These are phyloP conservation scores for Trichomonas vaginalis DNA, from an alignment of 208 protist genomes.

Conservation along the genomic window DNA sequence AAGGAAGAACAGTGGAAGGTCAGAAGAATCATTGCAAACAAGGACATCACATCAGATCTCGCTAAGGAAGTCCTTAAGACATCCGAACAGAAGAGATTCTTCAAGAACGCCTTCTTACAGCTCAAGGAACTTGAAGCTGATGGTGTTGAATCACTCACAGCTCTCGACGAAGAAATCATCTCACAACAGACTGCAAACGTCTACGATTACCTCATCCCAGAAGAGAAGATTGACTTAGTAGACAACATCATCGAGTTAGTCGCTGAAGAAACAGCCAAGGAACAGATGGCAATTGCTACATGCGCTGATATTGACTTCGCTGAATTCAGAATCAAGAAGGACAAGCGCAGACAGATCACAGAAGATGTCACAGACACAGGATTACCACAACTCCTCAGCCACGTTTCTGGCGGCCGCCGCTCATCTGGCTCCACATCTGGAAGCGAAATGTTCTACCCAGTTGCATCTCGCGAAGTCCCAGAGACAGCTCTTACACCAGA, in stretches of 20 bases:
- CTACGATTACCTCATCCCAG: not conserved
- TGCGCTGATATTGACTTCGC: not conserved
- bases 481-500: not conserved
- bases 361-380: not conserved
- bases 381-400: not conserved
- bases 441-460: not conserved
- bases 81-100: not conserved
- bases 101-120: not conserved
- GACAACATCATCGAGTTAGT: not conserved
- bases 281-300: not conserved
- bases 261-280: not conserved
- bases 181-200: not conserved
- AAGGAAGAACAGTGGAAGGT: not conserved
- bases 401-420: no score
- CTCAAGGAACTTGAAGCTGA: not conserved
- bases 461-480: not conserved
- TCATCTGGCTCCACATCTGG: not conserved
- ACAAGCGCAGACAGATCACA: not conserved
- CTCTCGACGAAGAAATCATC: not conserved
- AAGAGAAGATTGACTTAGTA: not conserved
- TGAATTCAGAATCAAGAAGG: not conserved
- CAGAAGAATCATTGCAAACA: not conserved
- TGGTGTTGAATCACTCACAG: not conserved
- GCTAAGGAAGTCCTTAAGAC: not conserved
- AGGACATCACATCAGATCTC: not conserved